These are phyloP conservation scores for Epichloe festucae DNA, from an alignment of 2,329 filamentous ascomycete genomes.

Conservation along the genomic window DNA sequence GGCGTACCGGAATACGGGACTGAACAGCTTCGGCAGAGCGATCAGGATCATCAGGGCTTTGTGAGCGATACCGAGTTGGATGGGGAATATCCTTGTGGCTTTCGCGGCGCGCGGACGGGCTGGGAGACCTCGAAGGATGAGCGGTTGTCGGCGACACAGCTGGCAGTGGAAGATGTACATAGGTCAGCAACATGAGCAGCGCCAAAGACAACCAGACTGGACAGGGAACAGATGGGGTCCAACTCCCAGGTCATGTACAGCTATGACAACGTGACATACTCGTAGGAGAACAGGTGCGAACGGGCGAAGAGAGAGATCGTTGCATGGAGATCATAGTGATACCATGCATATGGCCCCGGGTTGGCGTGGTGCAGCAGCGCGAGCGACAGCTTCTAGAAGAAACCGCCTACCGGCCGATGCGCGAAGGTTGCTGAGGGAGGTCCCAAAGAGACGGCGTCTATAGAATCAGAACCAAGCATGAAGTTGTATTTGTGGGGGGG, in stretches of 20 bases:
- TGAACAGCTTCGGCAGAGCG: slow-evolving; percentile 33
- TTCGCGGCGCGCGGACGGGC: slow-evolving; percentile 40
- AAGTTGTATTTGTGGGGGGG: not conserved
- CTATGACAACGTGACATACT: slow-evolving; percentile 35
- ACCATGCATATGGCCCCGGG: slow-evolving; percentile 24
- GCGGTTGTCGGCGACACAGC: slow-evolving; percentile 20
- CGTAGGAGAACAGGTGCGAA: slow-evolving; percentile 42
- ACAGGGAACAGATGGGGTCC: not conserved
- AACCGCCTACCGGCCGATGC: slow-evolving; percentile 12
- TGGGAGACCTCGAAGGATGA: slow-evolving; percentile 37
- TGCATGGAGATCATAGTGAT: slow-evolving; percentile 50
- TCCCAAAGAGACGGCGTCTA: not conserved
- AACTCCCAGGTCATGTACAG: not conserved
- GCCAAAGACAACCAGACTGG: not conserved
- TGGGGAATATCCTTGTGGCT: slow-evolving; percentile 27
- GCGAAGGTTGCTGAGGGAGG: not conserved
- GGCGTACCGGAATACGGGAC: slow-evolving; percentile 26
- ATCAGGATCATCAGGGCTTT: slow-evolving; percentile 42
- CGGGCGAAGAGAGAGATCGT: slow-evolving; percentile 49
- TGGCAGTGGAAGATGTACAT: slow-evolving; percentile 11
- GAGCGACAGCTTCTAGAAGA: slow-evolving; percentile 16
- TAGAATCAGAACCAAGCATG: not conserved
- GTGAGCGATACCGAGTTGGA: slow-evolving; percentile 38
- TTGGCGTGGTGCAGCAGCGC: slow-evolving; percentile 21
- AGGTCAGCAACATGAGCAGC: slow-evolving; percentile 15